Percentiles rank a stretch among this genome's conserved stretches.
Evolutionary conservation across 768 basidiomycete species (phyloP).

Genomic region (Lyophyllum decastes): DNA sequence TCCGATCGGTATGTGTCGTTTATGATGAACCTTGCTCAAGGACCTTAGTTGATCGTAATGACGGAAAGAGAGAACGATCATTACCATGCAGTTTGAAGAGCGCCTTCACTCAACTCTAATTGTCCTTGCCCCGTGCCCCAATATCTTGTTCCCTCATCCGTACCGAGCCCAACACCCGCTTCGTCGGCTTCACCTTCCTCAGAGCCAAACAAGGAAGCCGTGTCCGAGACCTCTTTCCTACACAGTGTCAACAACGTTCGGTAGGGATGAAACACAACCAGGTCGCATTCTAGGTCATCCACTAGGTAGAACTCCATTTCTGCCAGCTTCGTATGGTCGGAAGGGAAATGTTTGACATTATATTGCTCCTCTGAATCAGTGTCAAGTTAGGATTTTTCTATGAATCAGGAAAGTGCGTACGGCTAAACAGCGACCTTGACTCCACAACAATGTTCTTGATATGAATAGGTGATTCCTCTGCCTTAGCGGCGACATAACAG

Average conservation of each 20-base stretch:
- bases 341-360: conserved; percentile 75
- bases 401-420: conserved; percentile 37
- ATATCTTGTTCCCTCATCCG: conserved; percentile 61
- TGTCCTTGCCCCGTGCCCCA: conserved; percentile 84
- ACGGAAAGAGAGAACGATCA: conserved; percentile 20
- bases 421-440: conserved; percentile 73
- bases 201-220: conserved; percentile 38
- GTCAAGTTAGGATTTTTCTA: neutral
- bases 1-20: conserved; percentile 97
- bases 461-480: conserved; percentile 93
- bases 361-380: conserved; percentile 57
- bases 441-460: conserved; percentile 92
- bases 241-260: conserved; percentile 81
- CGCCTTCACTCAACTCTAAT: conserved; percentile 72
- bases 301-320: conserved; percentile 99
- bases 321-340: conserved; percentile 88
- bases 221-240: conserved; percentile 51
- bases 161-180: conserved; percentile 44
- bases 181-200: conserved; percentile 62
- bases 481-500: conserved; percentile 95
- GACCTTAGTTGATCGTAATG: neutral
- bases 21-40: conserved; percentile 77
- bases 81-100: conserved; percentile 91
- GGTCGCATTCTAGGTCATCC: conserved; percentile 93
- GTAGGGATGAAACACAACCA: conserved; percentile 94